phyloP scores from a whole-genome alignment of 371 early-diverging fungal genomes.

The Circinella umbellata region DNA sequence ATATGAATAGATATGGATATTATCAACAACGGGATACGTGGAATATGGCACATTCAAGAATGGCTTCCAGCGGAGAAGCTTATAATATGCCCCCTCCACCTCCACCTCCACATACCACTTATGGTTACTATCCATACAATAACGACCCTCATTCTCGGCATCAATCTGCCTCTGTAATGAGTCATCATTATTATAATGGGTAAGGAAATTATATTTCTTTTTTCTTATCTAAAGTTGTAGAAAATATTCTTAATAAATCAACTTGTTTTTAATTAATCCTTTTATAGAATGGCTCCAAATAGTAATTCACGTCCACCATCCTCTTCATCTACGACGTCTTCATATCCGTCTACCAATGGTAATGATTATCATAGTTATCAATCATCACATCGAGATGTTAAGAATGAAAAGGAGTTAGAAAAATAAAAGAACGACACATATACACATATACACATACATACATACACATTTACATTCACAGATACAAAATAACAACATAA shows the following conservation, averaged over 20 bases:
- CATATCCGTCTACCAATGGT: not conserved
- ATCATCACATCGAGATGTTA: not conserved
- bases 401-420: constrained; percentile 3
- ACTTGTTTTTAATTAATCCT: not conserved
- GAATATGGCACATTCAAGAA: constrained; percentile 6
- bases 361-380: constrained; percentile 2
- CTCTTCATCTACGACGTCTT: not conserved
- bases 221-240: not conserved
- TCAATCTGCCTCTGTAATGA: not conserved
- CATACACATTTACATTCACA: no score
- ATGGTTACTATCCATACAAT: constrained; percentile 11
- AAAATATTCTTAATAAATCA: not conserved
- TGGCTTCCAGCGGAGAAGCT: constrained; percentile 14
- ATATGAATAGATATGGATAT: constrained; percentile 13
- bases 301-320: constrained; percentile 1
- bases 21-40: constrained; percentile 12
- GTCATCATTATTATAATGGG: constrained; percentile 12
- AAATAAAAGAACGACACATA: not conserved
- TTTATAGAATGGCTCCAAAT: not conserved
- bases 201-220: not conserved
- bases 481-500: no score
- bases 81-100: constrained; percentile 11
- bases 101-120: not conserved
- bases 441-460: no score
- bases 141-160: constrained; percentile 5